Base-by-base conservation (phyloP, 257 asterid species). In the Solanum lycopersicoides region DNA sequence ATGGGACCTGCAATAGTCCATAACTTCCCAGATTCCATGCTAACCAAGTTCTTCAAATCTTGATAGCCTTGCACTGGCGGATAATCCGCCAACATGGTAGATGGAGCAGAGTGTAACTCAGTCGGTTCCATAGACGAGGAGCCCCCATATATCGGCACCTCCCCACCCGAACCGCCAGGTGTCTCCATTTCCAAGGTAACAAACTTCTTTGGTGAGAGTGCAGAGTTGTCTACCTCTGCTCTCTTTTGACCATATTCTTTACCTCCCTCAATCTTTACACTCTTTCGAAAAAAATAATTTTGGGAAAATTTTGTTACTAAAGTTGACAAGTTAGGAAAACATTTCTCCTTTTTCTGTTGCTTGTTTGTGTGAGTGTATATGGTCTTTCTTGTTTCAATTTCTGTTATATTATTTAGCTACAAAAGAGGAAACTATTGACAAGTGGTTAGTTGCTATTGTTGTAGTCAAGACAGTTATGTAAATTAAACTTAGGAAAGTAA, bases 1-100 rank as follows among this genome's bases (percentile, higher is more conserved):
- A 95, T 95, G 32, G 99, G 99, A 16, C 95, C 94, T 39, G 98
- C 99, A 82, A 96, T 96, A 50, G 92, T 82, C 99, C 99, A 95
- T 50, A 96, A 71, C 88, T 94, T 96, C 47, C 79, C 35, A 1
- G 99, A 93, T 88, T 97, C 99, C 30, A 94, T 53, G 75, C 79
- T 74, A 47, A 89, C 16, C 85, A 97, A 16, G 50, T 89, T 89
- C 68, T 60, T 94, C 4, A 83, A 91, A 44, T 94, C 96, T 84
- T 89, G 91, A 16, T 88, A 91, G 44, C 87, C 87, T 56, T 77
- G 86, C 63, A 93, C 21, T 0, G 95, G 95, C 3, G 92, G 92
- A 83, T 95, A 93, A 91, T 95, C 98, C 2, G 96, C 95, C 6
- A 95, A 86, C 65, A 89, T 86, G 7, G 88, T 41, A 15, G 98